Evolutionary conservation across 192 early-diverging fungal genomes (phyloP), one percentile per base, ranked within the genome.

Genomic region (Gigaspora rosea): DNA sequence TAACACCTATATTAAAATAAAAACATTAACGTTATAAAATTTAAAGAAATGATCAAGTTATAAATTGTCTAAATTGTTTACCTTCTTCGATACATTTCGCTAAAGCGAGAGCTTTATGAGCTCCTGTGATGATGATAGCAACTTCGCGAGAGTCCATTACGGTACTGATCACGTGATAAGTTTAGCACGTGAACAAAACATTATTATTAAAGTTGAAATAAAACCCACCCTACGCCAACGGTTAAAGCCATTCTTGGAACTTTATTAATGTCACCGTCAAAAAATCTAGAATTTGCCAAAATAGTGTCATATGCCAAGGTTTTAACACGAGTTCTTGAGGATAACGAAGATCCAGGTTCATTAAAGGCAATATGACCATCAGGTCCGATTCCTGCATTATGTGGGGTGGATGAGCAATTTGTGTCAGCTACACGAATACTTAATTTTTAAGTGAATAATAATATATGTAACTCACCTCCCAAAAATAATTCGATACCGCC

Each of bases 301-400:
- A 95, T 95, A 67, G 93, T 95, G 51, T 95, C 94, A 80, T 95
- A 95, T 10, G 94, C 94, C 11, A 95, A 86, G 11, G 94, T 95
- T 82, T 95, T 95, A 80, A 93, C 92, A 61, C 94, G 86, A 41
- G 94, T 95, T 72, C 93, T 87, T 20, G 91, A 93, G 68, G 86
- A 88, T 70, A 95, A 85, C 50, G 92, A 94, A 59, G 92, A 93
- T 22, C 94, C 94, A 35, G 94, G 94, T 80, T 95, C 94, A 80
- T 95, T 95, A 85, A 95, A 95, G 50, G 94, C 94, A 82, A 95
- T 94, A 80, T 95, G 94, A 77, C 94, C 94, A 83, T 95, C 94
- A 15, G 94, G 94, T 46, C 94, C 94, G 71, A 95, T 95, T n/a
- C 73, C 73, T 75, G 13, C 27, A 35, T 63, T 36, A 63, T 35